A percentile compares a stretch with the other conserved stretches of the same genome.
phyloP scores from a whole-genome alignment of 2,329 filamentous ascomycete species.

The Ascomycota sp. region DNA sequence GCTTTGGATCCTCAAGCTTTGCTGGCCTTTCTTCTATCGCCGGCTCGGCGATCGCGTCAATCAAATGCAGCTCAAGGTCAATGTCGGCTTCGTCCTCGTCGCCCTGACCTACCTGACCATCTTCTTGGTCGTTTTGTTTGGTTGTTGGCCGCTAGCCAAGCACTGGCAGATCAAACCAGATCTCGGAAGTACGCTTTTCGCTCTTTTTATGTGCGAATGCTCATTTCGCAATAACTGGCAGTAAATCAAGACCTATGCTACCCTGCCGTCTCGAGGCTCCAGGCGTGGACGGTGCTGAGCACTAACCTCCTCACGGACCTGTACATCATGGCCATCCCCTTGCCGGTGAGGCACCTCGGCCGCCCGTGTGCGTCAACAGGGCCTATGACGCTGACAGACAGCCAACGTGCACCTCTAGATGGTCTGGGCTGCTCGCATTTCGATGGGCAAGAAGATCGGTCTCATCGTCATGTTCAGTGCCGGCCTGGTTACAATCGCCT shows the following conservation, averaged over 20 bases:
- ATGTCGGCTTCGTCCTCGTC: conserved; percentile 26
- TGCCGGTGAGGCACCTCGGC: conserved; percentile 20
- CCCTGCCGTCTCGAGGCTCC: conserved; percentile 24
- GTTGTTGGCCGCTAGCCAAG: conserved; percentile 27
- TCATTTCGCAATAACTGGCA: neutral
- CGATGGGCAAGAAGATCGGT: conserved; percentile 14
- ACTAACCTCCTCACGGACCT: conserved; percentile 33
- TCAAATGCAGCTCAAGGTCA: conserved; percentile 14
- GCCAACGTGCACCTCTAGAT: conserved; percentile 12
- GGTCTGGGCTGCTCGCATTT: conserved; percentile 15
- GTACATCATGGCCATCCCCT: conserved; percentile 34
- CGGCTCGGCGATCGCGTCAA: conserved; percentile 21
- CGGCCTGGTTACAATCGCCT: conserved; percentile 18
- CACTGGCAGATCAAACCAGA: conserved; percentile 40
- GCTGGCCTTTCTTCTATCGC: conserved; percentile 33
- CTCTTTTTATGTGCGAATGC: too few relatives aligned
- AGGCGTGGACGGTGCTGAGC: conserved; percentile 27
- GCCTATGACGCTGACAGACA: too few relatives aligned
- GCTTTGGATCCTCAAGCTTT: conserved; percentile 32
- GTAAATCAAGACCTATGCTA: conserved; percentile 19
- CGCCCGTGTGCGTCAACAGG: too few relatives aligned
- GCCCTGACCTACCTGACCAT: conserved; percentile 25
- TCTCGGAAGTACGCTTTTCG: conserved; percentile 24
- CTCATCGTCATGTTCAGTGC: conserved; percentile 16
- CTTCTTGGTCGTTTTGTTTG: conserved; percentile 26